phyloP scores from a whole-genome alignment of 768 basidiomycete genomes.

The Lyophyllum atratum region DNA sequence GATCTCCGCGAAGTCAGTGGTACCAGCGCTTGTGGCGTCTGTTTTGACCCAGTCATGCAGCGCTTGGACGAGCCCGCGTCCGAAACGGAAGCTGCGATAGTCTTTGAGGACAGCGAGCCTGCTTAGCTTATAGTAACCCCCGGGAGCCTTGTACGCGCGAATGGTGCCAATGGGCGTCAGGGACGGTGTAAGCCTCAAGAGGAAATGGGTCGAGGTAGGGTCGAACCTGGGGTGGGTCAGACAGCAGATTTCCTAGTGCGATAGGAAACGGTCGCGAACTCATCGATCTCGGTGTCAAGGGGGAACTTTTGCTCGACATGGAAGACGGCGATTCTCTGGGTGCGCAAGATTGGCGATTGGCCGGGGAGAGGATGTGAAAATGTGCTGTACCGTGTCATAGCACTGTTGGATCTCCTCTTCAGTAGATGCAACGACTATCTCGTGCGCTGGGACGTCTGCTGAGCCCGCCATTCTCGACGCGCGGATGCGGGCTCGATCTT shows the following conservation, averaged over 20 bases:
- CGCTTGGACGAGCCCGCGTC: constrained; percentile 62
- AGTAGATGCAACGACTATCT: constrained; percentile 53
- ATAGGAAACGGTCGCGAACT: constrained; percentile 42
- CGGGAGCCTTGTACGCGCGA: constrained; percentile 44
- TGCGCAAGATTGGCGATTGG: constrained; percentile 2
- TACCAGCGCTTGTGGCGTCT: constrained; percentile 36
- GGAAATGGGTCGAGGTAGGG: constrained; percentile 65
- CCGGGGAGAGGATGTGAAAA: constrained; percentile 4
- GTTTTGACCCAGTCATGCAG: constrained; percentile 60
- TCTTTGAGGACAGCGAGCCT: constrained; percentile 69
- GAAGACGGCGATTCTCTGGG: constrained; percentile 56
- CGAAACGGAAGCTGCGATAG: constrained; percentile 66
- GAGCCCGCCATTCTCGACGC: neutral
- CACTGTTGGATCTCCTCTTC: constrained; percentile 63
- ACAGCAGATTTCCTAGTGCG: neutral
- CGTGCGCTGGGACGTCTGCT: constrained; percentile 43
- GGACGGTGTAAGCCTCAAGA: constrained; percentile 67
- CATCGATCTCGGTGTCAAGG: constrained; percentile 74
- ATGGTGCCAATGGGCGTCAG: constrained; percentile 71
- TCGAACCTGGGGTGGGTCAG: constrained; percentile 49
- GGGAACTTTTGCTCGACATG: constrained; percentile 71
- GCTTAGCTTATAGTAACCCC: constrained; percentile 68
- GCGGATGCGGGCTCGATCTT: neutral
- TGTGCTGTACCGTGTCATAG: constrained; percentile 49
- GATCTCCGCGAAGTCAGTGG: constrained; percentile 39